Base-by-base conservation (phyloP, 108 stramenopile species). In the Mayamaea pseudoterrestris region DNA sequence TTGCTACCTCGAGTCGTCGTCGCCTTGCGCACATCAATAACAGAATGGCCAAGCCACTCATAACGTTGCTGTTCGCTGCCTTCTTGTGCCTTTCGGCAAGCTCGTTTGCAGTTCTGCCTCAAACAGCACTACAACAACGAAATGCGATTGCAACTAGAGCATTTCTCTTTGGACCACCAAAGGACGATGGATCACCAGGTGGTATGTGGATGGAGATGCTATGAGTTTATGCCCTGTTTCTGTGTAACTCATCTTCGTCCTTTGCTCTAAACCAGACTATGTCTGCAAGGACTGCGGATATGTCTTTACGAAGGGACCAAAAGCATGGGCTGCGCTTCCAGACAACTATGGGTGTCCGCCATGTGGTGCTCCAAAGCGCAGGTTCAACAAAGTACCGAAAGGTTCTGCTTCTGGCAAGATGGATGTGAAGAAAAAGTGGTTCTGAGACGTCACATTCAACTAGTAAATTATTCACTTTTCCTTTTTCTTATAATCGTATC, bases 351-450 rank as follows among this genome's bases (percentile, higher is more conserved):
- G 34, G 14, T 89, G 87, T 50, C 87, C 87, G 8, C 82, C 81
- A 0, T 89, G 87, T 46, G 87, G 87, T 16, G 71, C 81, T 11
- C 63, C 64, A 5, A 89, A 89, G 53, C 61, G 57, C 31, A 59
- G 87, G 21, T 89, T 89, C 62, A 89, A 89, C 54, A 89, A 83
- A 47, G 73, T 89, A n/a, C 74, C 87, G 0, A 89, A 89, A 52
- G 86, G 86, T 3, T 44, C 44, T 14, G 2, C 44, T 44, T 44
- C 44, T 13, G 44, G 44, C n/a, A 44, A 44, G 22, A 25, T 44
- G 4, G 44, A 44, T 26, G 44, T 44, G 24, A 44, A 44, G 41
- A 44, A 44, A 21, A 44, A 25, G n/a, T 44, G 44, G 44, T 44
- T 44, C 26, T 14, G 44, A 20, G 14, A 44, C 17, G 26, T 26